A percentile compares a stretch with the other conserved stretches of the same genome.
Conservation (phyloP, 495 filamentous ascomycete genomes). For the Penicillium arizonense region DNA sequence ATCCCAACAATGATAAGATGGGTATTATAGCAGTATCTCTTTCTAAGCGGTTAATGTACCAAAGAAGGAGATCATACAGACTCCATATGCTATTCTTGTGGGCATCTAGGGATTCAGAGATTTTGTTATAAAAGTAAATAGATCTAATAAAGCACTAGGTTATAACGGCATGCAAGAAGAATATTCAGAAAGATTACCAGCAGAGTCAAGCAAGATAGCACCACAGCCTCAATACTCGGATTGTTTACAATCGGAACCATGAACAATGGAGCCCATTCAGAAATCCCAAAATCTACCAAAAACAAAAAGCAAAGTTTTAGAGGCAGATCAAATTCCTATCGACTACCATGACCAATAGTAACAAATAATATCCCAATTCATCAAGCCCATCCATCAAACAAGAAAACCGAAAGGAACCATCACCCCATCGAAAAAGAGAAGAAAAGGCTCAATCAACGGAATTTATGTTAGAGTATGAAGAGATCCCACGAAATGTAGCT, state of each 20-base stretch:
- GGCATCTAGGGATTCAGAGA: too few species aligned
- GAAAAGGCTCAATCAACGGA: constrained; percentile 6
- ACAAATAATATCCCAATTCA: constrained; percentile 6
- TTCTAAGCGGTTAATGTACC: too few species aligned
- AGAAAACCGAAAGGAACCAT: constrained; percentile 3
- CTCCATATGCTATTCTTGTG: too few species aligned
- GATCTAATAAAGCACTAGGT: too few species aligned
- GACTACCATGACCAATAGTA: constrained; percentile 14
- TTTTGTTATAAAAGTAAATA: too few species aligned
- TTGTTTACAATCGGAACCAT: not conserved
- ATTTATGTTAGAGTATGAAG: constrained; percentile 5
- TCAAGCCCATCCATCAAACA: constrained; percentile 8
- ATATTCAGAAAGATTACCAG: too few species aligned
- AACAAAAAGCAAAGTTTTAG: not conserved
- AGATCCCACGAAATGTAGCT: constrained; percentile 7
- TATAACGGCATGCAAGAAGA: too few species aligned
- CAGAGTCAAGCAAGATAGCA: too few species aligned
- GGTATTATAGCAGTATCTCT: too few species aligned
- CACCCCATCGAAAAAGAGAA: constrained; percentile 1
- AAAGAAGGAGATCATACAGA: too few species aligned
- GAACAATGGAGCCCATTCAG: not conserved
- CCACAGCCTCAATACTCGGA: too few species aligned
- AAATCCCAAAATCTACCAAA: not conserved
- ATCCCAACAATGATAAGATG: too few species aligned
- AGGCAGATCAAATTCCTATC: constrained; percentile 11